phyloP scores from a whole-genome alignment of 2,329 filamentous ascomycete species.

The Xylariaceae sp. region DNA sequence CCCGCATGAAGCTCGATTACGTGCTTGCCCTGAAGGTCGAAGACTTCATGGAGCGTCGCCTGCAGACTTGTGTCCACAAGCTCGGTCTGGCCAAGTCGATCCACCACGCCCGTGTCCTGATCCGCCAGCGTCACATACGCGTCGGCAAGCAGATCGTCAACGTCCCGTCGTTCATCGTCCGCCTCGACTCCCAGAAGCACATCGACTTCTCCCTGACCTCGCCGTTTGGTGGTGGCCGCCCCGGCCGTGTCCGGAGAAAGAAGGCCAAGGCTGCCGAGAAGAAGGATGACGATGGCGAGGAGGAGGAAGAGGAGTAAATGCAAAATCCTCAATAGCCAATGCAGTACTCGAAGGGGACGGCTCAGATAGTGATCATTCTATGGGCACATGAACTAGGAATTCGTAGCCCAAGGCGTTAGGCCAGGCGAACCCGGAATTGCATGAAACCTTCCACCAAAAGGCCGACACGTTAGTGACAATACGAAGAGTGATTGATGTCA shows the following conservation, averaged over 20 bases:
- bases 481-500: background rate
- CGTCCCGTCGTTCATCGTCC: conserved; percentile 98
- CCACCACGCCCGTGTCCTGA: conserved; percentile 99
- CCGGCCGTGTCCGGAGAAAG: conserved; percentile 98
- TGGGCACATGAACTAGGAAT: conserved; percentile 29
- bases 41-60: conserved; percentile 99
- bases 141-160: conserved; percentile 99
- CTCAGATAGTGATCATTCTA: conserved; percentile 26
- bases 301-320: conserved; percentile 72
- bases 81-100: conserved; percentile 99
- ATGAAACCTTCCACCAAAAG: conserved; percentile 20
- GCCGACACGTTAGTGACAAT: background rate
- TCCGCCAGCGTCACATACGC: conserved; percentile 99
- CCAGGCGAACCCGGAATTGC: conserved; percentile 32
- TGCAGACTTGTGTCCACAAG: conserved; percentile 99
- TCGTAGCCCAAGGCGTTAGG: conserved; percentile 48
- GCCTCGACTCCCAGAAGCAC: conserved; percentile 99
- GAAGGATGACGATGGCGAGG: conserved; percentile 70
- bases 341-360: too few species aligned
- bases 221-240: conserved; percentile 93
- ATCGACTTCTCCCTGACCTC: conserved; percentile 98
- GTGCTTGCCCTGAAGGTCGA: conserved; percentile 98
- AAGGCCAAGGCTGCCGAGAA: conserved; percentile 95
- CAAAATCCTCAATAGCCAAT: too few species aligned
- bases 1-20: conserved; percentile 99